Conservation (phyloP, 2,329 filamentous ascomycete genomes). For the Cladosporium cucumerinum region DNA sequence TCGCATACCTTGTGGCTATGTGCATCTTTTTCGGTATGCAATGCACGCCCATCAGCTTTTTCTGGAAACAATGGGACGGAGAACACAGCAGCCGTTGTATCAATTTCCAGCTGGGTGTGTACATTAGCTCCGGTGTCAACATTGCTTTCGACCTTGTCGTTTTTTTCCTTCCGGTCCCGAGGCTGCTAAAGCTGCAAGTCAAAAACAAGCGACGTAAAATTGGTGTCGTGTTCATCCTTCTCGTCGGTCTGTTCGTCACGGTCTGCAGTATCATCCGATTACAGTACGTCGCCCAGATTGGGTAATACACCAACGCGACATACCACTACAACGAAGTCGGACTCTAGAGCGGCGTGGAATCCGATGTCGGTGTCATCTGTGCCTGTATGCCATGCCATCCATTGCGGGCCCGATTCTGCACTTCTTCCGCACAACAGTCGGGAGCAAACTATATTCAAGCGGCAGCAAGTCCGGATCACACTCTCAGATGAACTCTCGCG, state of each 20-base stretch:
- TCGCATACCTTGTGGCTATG: neutral
- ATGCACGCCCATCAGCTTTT: neutral
- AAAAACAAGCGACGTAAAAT: neutral
- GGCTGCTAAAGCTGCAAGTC: neutral
- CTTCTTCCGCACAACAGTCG: slow-evolving; percentile 5
- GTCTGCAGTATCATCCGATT: slow-evolving; percentile 22
- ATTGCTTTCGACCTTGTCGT: neutral
- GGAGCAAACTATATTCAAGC: neutral
- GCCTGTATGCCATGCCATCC: slow-evolving; percentile 28
- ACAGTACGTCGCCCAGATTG: slow-evolving; percentile 16
- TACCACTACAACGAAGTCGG: slow-evolving; percentile 24
- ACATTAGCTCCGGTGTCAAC: neutral
- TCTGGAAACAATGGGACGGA: slow-evolving; percentile 6
- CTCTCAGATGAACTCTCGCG: neutral
- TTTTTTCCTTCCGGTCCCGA: neutral
- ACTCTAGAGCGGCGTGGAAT: slow-evolving; percentile 24
- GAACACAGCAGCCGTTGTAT: neutral
- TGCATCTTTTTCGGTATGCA: neutral
- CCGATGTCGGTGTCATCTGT: slow-evolving; percentile 23
- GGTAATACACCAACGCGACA: slow-evolving; percentile 20
- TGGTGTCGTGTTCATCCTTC: neutral
- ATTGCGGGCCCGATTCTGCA: slow-evolving; percentile 9
- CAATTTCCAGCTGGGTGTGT: neutral
- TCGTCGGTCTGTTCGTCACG: slow-evolving; percentile 23
- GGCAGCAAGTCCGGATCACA: neutral